Evolutionary conservation across 2,329 filamentous ascomycete species (phyloP).

Genomic region (Juglanconis sp.): DNA sequence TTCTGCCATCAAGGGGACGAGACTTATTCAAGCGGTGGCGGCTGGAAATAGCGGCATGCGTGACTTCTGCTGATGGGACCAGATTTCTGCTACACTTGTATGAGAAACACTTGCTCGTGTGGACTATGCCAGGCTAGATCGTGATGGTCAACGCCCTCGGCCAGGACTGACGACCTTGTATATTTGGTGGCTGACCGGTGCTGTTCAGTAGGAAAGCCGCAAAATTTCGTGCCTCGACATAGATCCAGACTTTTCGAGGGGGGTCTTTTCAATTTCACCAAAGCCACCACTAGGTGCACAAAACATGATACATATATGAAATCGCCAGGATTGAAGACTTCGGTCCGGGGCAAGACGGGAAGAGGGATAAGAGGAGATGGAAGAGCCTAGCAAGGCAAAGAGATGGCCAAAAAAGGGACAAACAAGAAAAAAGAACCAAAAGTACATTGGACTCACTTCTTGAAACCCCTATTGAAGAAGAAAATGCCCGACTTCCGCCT

Average conservation of each 20-base stretch:
- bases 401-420: background rate
- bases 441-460: constrained; percentile 10
- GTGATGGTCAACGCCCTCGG: background rate
- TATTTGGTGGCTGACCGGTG: background rate
- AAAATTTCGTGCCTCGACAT: too few relatives aligned
- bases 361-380: background rate
- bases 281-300: too few relatives aligned
- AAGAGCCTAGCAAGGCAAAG: too few relatives aligned
- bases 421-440: background rate
- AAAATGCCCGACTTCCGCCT: constrained; percentile 18
- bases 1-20: background rate
- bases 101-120: constrained; percentile 14
- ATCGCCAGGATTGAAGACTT: too few relatives aligned
- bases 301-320: too few relatives aligned
- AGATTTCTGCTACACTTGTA: constrained; percentile 15
- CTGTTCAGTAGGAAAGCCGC: background rate
- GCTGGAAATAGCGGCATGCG: background rate
- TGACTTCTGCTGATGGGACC: background rate
- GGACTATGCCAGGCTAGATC: background rate
- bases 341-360: too few relatives aligned
- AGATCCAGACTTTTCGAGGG: too few relatives aligned
- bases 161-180: background rate
- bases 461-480: constrained; percentile 17
- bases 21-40: constrained; percentile 12
- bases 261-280: too few relatives aligned